Base-by-base conservation (phyloP, 2,329 filamentous ascomycete genomes). In the Seiridium cupressi region DNA sequence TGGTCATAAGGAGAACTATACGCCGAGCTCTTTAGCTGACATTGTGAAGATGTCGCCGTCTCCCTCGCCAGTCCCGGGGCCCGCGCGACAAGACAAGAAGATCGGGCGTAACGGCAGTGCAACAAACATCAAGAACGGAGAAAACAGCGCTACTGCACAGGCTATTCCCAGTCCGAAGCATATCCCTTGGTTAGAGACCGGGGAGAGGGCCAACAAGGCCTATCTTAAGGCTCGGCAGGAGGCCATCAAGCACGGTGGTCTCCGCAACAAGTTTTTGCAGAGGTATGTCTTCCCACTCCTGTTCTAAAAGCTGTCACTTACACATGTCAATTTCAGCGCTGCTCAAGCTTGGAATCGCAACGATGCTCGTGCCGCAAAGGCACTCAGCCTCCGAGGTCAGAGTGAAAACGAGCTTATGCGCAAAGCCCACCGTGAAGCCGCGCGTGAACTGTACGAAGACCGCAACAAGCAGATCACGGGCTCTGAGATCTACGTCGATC, bases 311-410 rank as follows among this genome's bases (percentile, higher is more conserved):
- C 44, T 44, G 61, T 68, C 57, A 70, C 61, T 49, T 26, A 26
- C 9, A 13, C 38, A 46, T 32, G 7, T 26, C 9, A 55, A 9
- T 11, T 61, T 47, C 64, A 96, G 93, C 74, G 95, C 95, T 66
- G 94, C 94, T 7, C 94, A 98, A 82, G 95, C 95, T 31, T 99
- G 95, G 94, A 97, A 98, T 73, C 90, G 95, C 60, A 98, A 97
- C 70, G 95, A 99, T 74, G 94, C 95, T 46, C 89, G 95, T 63
- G 94, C 95, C 18, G 95, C 95, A 62, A 98, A 98, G 79, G 94
- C 94, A 38, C 84, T 98, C 55, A 97, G 92, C 69, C 85, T 98
- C 51, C 90, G 95, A 36, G 95, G 95, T 10, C 95, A 98, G 76
- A 95, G 92, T 67, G 95, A 99, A 78, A 98, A 99, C 70, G 92